Evolutionary conservation across 2,329 filamentous ascomycete species (phyloP).

Genomic region (Penicillium sp.): DNA sequence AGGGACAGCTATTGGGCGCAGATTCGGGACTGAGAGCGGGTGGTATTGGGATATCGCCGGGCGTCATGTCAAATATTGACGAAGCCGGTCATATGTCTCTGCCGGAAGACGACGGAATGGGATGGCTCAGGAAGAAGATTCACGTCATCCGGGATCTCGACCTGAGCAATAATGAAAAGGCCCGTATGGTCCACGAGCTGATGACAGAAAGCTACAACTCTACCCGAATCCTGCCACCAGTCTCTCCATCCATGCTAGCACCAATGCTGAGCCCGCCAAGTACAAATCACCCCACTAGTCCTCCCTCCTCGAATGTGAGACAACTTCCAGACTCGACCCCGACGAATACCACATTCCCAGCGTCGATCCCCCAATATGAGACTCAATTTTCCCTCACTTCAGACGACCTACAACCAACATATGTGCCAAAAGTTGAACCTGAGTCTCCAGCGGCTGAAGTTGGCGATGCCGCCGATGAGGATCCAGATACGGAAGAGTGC

Average conservation of each 20-base stretch:
- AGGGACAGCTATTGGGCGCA: background rate
- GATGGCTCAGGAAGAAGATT: slow-evolving; percentile 65
- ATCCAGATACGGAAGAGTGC: slow-evolving; percentile 49
- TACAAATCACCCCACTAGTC: slow-evolving; percentile 32
- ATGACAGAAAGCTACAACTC: slow-evolving; percentile 69
- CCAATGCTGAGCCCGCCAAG: slow-evolving; percentile 28
- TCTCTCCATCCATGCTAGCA: slow-evolving; percentile 7
- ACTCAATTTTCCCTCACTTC: slow-evolving; percentile 44
- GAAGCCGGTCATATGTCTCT: slow-evolving; percentile 39
- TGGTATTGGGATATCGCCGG: background rate
- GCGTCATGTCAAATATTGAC: slow-evolving; percentile 14
- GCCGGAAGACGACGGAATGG: slow-evolving; percentile 80
- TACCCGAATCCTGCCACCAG: slow-evolving; percentile 34
- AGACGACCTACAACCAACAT: slow-evolving; percentile 68
- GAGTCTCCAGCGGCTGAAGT: slow-evolving; percentile 27
- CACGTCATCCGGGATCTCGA: slow-evolving; percentile 66
- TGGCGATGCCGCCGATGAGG: slow-evolving; percentile 37
- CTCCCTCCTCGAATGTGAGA: slow-evolving; percentile 26
- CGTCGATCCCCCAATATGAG: slow-evolving; percentile 30
- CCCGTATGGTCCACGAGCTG: slow-evolving; percentile 68
- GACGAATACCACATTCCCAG: slow-evolving; percentile 28
- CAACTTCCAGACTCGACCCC: slow-evolving; percentile 31
- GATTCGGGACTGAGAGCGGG: background rate
- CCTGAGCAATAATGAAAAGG: slow-evolving; percentile 65
- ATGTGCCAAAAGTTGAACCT: slow-evolving; percentile 52